phyloP scores from a whole-genome alignment of 2,329 filamentous ascomycete genomes.

The Periconia macrospinosa region DNA sequence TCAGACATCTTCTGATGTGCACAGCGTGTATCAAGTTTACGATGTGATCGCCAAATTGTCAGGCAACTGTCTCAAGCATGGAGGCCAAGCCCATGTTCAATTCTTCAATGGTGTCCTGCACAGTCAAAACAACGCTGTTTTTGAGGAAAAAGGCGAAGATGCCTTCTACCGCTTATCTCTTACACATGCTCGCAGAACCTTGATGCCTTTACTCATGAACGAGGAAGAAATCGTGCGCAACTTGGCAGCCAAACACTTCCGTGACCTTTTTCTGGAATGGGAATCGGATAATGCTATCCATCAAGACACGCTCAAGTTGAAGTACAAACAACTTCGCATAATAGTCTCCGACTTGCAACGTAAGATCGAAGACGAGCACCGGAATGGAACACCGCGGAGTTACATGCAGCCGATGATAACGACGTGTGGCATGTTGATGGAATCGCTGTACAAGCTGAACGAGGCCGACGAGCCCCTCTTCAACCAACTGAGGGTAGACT shows the following conservation, averaged over 20 bases:
- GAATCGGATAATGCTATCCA: constrained; percentile 16
- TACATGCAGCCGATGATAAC: constrained; percentile 29
- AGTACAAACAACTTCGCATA: constrained; percentile 24
- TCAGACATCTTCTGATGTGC: constrained; percentile 17
- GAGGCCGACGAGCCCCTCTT: constrained; percentile 23
- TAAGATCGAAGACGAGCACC: constrained; percentile 28
- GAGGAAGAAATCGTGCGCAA: constrained; percentile 32
- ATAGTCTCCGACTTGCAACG: constrained; percentile 20
- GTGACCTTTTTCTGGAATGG: constrained; percentile 22
- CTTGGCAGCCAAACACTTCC: constrained; percentile 19
- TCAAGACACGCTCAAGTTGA: constrained; percentile 16
- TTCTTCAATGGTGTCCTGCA: constrained; percentile 31
- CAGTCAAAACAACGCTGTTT: constrained; percentile 23
- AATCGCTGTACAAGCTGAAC: constrained; percentile 20
- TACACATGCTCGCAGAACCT: constrained; percentile 16
- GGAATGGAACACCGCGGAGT: constrained; percentile 20
- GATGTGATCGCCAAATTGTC: constrained; percentile 20
- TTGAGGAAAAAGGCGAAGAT: constrained; percentile 18
- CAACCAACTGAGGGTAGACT: constrained; percentile 19
- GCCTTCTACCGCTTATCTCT: constrained; percentile 28
- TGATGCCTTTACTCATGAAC: constrained; percentile 29
- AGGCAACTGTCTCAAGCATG: constrained; percentile 18
- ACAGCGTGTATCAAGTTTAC: constrained; percentile 22
- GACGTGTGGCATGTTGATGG: constrained; percentile 20
- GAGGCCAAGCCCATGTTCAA: constrained; percentile 25